These are phyloP conservation scores for Panicum hallii DNA, from an alignment of 202 grass and related monocot genomes.

Conservation along the genomic window DNA sequence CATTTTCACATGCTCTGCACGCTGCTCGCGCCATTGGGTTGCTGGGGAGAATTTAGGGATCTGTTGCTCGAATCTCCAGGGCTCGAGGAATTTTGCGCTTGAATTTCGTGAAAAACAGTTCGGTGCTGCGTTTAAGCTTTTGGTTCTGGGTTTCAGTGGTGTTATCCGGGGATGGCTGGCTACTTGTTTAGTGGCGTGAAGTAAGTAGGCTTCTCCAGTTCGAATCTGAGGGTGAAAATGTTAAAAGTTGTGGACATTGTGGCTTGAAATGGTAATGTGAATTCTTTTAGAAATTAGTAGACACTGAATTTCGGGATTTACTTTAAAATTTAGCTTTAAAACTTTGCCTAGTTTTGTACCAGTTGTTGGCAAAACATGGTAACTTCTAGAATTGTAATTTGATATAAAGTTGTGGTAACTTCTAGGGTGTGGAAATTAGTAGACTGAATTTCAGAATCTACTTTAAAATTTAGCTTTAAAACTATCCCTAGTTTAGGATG, in stretches of 20 bases:
- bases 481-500: conserved; percentile 10
- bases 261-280: conserved; percentile 1
- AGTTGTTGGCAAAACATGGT: conserved; percentile 23
- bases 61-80: conserved; percentile 22
- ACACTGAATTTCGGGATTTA: not conserved
- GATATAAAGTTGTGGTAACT: not conserved
- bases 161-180: not conserved
- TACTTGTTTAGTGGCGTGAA: not conserved
- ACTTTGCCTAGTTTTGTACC: conserved; percentile 4
- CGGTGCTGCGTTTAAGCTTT: not conserved
- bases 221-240: not conserved
- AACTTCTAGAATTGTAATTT: not conserved
- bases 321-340: not conserved
- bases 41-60: conserved; percentile 26
- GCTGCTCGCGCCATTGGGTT: conserved; percentile 16
- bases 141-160: conserved; percentile 28
- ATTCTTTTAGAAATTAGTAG: not conserved
- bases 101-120: not conserved
- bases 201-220: not conserved
- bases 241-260: not conserved
- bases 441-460: too few relatives aligned
- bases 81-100: not conserved
- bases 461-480: not conserved
- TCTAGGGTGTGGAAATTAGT: too few relatives aligned
- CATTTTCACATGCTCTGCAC: not conserved